Conservation (phyloP, 768 basidiomycete genomes). For the Aureoboletus auriporus region DNA sequence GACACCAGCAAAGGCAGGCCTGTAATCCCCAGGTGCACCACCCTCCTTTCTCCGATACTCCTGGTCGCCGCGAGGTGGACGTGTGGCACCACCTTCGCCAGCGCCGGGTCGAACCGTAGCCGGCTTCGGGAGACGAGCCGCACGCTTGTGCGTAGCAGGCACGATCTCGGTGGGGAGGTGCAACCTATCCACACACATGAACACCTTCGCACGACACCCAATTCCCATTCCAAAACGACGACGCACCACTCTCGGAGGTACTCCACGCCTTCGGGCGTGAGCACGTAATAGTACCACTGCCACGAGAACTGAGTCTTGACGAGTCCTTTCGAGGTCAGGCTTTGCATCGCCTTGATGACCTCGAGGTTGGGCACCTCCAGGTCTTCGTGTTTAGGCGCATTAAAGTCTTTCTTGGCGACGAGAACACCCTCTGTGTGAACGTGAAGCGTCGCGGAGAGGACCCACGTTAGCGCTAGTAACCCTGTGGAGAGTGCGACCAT, state of each 20-base stretch:
- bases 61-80: slow-evolving; percentile 82
- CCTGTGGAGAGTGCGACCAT: not conserved
- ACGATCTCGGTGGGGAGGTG: slow-evolving; percentile 96
- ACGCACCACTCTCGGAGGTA: slow-evolving; percentile 86
- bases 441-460: not conserved
- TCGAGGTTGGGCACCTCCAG: slow-evolving; percentile 67
- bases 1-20: slow-evolving; percentile 85
- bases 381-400: slow-evolving; percentile 95
- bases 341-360: slow-evolving; percentile 69
- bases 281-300: slow-evolving; percentile 98
- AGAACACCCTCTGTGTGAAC: slow-evolving; percentile 81
- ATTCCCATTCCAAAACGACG: not conserved
- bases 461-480: not conserved
- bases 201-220: not conserved
- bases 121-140: slow-evolving; percentile 81
- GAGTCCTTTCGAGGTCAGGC: slow-evolving; percentile 69
- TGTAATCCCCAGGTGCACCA: slow-evolving; percentile 83
- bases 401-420: slow-evolving; percentile 99
- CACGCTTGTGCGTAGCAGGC: slow-evolving; percentile 96
- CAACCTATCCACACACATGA: slow-evolving; percentile 49
- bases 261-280: slow-evolving; percentile 96
- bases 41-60: slow-evolving; percentile 89
- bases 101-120: slow-evolving; percentile 68
- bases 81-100: slow-evolving; percentile 77
- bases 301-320: slow-evolving; percentile 99